Conservation (phyloP, 257 asterid species). For the Solanum chiquidenum region DNA sequence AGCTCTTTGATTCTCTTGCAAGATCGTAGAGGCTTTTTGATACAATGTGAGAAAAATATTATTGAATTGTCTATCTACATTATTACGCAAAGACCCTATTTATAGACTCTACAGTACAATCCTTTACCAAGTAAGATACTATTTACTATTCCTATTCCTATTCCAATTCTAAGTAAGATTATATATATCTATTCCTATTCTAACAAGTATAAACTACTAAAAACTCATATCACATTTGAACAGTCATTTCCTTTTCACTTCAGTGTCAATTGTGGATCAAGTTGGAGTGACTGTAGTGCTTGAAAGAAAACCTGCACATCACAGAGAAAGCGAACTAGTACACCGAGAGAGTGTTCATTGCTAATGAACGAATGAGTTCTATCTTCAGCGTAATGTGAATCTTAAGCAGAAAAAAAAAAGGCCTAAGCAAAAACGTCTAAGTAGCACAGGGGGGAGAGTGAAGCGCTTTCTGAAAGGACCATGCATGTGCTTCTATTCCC, state of each 20-base stretch:
- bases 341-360: neutral
- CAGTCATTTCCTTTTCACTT: neutral
- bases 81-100: no score
- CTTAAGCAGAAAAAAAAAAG: neutral
- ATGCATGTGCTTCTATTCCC: neutral
- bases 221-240: neutral
- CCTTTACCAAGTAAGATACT: neutral
- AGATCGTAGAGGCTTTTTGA: neutral
- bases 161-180: neutral
- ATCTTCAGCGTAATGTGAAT: neutral
- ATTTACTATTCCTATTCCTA: no score
- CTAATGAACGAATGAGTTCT: neutral
- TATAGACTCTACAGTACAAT: no score
- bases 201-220: neutral
- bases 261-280: neutral
- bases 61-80: neutral
- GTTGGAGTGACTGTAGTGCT: neutral
- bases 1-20: no score
- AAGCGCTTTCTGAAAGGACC: neutral
- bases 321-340: neutral
- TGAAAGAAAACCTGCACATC: neutral
- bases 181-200: neutral
- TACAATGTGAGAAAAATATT: neutral
- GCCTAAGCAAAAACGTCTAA: neutral
- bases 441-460: neutral